A percentile compares a stretch with the other conserved stretches of the same genome.
phyloP scores from a whole-genome alignment of 352 stramenopile genomes.

The Globisporangium nagaii region DNA sequence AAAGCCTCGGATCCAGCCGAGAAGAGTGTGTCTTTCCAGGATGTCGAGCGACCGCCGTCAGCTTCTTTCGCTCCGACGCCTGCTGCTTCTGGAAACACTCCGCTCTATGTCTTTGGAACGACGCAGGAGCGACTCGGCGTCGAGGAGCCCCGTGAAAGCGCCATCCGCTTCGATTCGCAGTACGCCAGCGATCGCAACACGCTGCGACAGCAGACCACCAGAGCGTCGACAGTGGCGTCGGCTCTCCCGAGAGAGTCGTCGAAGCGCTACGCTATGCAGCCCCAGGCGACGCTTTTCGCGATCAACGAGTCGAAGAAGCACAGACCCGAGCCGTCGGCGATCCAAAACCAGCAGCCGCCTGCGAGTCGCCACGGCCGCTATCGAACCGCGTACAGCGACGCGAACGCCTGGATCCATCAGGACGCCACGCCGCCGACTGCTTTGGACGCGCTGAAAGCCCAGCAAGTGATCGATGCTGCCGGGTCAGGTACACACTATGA shows the following conservation, averaged over 20 bases:
- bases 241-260: not conserved
- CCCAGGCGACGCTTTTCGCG: not conserved
- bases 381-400: constrained; percentile 3
- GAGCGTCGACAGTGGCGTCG: not conserved
- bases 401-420: constrained; percentile 6
- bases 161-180: not conserved
- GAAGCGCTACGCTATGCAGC: not conserved
- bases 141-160: not conserved
- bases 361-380: not conserved
- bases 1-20: not conserved
- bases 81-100: not conserved
- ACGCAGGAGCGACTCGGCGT: not conserved
- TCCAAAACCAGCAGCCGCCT: not conserved
- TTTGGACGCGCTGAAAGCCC: not conserved
- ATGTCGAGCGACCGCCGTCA: too few relatives aligned
- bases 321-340: not conserved
- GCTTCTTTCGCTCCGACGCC: too few relatives aligned
- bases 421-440: not conserved
- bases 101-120: not conserved
- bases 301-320: not conserved
- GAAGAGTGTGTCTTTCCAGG: not conserved
- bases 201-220: too few relatives aligned
- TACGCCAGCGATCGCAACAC: not conserved
- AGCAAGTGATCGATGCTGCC: constrained; percentile 12
- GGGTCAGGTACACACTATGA: constrained; percentile 11